Percentiles rank a stretch among this genome's conserved stretches.
Evolutionary conservation across 2,329 filamentous ascomycete genomes (phyloP).

Genomic region (Aspergillus awamori): DNA sequence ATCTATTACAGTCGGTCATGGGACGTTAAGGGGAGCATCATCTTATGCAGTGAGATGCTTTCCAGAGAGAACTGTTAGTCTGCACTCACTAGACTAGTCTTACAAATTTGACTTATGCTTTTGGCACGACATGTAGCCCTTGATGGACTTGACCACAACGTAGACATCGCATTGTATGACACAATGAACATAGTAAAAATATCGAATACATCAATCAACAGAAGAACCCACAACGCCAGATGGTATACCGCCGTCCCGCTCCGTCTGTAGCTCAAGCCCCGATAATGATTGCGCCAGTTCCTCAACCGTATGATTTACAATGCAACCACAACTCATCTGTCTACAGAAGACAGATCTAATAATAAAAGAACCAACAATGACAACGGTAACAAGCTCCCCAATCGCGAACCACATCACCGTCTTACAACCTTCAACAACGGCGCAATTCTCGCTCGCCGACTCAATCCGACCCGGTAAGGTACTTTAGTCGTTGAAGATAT

Average conservation of each 20-base stretch:
- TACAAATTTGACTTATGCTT: not conserved
- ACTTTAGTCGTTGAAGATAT: slow-evolving; percentile 43
- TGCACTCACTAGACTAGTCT: slow-evolving; percentile 2
- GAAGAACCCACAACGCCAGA: too few relatives aligned
- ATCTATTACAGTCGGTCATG: not conserved
- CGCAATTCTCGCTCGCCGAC: slow-evolving; percentile 52
- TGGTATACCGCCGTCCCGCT: too few relatives aligned
- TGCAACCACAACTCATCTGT: not conserved
- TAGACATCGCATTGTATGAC: too few relatives aligned
- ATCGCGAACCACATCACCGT: slow-evolving; percentile 29
- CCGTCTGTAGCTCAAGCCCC: too few relatives aligned
- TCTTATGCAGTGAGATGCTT: not conserved
- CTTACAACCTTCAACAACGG: slow-evolving; percentile 51
- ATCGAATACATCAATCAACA: too few relatives aligned
- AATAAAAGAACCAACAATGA: not conserved
- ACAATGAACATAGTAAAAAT: too few relatives aligned
- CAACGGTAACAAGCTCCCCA: not conserved
- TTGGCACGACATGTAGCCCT: not conserved
- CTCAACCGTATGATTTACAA: too few relatives aligned
- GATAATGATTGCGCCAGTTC: too few relatives aligned
- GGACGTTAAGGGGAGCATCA: not conserved
- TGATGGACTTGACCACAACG: not conserved
- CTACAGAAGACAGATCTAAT: not conserved
- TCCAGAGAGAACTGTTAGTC: not conserved
- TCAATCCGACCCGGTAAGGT: slow-evolving; percentile 53